phyloP scores from a whole-genome alignment of 192 early-diverging fungal genomes.

The Backusella luteola region DNA sequence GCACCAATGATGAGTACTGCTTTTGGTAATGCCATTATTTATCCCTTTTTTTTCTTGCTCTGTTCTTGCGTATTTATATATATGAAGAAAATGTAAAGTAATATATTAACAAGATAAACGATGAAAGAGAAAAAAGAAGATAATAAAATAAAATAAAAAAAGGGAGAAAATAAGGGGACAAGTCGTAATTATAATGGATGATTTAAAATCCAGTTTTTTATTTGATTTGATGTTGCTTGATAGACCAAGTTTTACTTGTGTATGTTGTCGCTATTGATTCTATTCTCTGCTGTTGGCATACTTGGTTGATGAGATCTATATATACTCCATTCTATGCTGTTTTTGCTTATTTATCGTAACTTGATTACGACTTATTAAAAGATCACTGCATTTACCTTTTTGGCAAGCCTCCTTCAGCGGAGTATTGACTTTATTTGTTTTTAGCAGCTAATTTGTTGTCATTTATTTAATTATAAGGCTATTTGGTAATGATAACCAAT shows the following conservation, averaged over 20 bases:
- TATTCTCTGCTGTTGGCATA: too few relatives aligned
- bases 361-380: background rate
- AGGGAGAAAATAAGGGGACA: conserved; percentile 9
- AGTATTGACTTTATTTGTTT: background rate
- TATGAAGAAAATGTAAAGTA: background rate
- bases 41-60: background rate
- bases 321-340: background rate
- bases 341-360: background rate
- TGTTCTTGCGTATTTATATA: background rate
- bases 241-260: too few relatives aligned
- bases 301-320: too few relatives aligned
- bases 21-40: conserved; percentile 7
- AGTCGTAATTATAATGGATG: background rate
- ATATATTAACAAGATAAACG: background rate
- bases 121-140: background rate
- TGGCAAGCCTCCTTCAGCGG: background rate
- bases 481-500: background rate
- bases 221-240: background rate
- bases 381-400: background rate
- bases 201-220: conserved; percentile 1
- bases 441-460: background rate
- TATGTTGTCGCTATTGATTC: too few relatives aligned
- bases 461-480: background rate
- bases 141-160: background rate
- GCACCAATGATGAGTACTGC: conserved; percentile 22